phyloP scores from a whole-genome alignment of 768 basidiomycete species.

The Collybia sp. region DNA sequence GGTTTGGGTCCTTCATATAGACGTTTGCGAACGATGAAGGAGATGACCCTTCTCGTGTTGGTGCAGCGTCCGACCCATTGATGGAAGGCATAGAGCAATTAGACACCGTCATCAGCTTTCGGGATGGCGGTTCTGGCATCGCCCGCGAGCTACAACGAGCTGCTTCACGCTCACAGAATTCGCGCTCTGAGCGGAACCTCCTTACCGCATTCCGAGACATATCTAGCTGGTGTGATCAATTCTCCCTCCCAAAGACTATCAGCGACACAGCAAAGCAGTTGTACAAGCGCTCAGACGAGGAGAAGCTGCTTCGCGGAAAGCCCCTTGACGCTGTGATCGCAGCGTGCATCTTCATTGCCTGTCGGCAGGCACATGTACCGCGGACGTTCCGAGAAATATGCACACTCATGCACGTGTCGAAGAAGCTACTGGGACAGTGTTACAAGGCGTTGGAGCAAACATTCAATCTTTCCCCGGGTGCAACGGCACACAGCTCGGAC shows the following conservation, averaged over 20 bases:
- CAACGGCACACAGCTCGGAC: constrained; percentile 48
- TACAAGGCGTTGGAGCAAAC: constrained; percentile 86
- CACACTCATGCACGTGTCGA: constrained; percentile 88
- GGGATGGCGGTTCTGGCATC: constrained; percentile 91
- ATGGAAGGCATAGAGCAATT: constrained; percentile 94
- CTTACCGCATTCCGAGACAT: constrained; percentile 90
- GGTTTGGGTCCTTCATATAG: constrained; percentile 32
- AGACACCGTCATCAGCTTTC: constrained; percentile 92
- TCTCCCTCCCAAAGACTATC: constrained; percentile 90
- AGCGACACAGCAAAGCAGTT: constrained; percentile 96
- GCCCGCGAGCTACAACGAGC: constrained; percentile 92
- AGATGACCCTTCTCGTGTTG: constrained; percentile 99
- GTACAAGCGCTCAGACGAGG: constrained; percentile 96
- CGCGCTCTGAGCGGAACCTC: constrained; percentile 81
- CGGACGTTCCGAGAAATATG: constrained; percentile 96
- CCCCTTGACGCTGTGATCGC: constrained; percentile 91
- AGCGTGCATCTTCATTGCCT: constrained; percentile 97
- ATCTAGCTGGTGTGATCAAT: constrained; percentile 91
- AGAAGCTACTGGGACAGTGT: constrained; percentile 93
- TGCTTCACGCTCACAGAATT: constrained; percentile 72
- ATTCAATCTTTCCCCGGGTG: constrained; percentile 84
- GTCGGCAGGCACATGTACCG: constrained; percentile 91
- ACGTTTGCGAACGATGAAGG: constrained; percentile 99
- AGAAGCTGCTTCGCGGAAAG: constrained; percentile 88
- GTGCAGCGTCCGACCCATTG: constrained; percentile 89